Conservation (phyloP, 2,329 filamentous ascomycete genomes). For the Pleoardoris graminearum region DNA sequence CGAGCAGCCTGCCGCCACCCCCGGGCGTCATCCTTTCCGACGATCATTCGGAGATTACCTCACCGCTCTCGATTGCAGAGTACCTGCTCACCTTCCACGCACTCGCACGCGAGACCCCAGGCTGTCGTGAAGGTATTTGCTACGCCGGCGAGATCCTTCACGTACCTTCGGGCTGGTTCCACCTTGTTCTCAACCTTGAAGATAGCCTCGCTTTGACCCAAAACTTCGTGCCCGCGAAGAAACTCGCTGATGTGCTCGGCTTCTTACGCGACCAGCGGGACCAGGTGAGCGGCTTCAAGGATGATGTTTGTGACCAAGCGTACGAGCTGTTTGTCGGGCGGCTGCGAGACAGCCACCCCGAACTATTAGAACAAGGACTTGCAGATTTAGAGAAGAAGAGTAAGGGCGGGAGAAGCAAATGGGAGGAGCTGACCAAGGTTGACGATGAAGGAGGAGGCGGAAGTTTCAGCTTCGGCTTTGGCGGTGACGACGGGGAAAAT, state of each 20-base stretch:
- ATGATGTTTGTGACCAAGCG: constrained; percentile 67
- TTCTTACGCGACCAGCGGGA: constrained; percentile 82
- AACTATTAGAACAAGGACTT: constrained; percentile 65
- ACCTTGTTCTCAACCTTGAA: constrained; percentile 88
- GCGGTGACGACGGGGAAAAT: constrained; percentile 59
- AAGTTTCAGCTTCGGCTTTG: constrained; percentile 65
- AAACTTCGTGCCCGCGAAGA: constrained; percentile 83
- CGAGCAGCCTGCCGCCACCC: constrained; percentile 63
- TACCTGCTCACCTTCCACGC: constrained; percentile 90
- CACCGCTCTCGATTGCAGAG: constrained; percentile 92
- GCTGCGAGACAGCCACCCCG: constrained; percentile 65
- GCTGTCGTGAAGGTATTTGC: constrained; percentile 86
- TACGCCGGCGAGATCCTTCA: constrained; percentile 82
- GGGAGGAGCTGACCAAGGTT: constrained; percentile 75
- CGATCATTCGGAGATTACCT: constrained; percentile 91
- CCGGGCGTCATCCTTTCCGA: constrained; percentile 88
- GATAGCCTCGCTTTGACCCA: constrained; percentile 87
- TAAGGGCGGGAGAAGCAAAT: constrained; percentile 72
- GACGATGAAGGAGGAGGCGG: constrained; percentile 48
- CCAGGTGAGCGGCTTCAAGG: constrained; percentile 84
- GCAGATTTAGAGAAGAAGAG: constrained; percentile 66
- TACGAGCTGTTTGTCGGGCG: constrained; percentile 75
- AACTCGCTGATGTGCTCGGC: constrained; percentile 73
- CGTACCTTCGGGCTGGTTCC: constrained; percentile 95
- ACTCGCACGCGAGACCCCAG: constrained; percentile 73